Evolutionary conservation across 2,329 filamentous ascomycete species (phyloP).

Genomic region (Claviceps fusiformis): DNA sequence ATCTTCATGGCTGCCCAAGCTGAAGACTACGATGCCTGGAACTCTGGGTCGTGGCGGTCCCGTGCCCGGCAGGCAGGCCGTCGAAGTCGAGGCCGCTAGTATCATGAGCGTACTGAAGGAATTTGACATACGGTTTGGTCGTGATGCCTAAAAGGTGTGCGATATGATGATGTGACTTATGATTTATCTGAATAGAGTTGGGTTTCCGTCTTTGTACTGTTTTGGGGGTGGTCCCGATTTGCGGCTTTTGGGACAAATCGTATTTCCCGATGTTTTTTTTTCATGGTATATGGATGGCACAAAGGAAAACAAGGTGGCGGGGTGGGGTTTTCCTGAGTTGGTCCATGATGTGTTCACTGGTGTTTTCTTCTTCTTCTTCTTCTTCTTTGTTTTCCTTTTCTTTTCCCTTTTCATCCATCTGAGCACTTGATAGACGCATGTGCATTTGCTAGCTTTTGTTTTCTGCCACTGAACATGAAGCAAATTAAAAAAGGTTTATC

Average conservation of each 20-base stretch:
- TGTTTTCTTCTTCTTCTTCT: not conserved
- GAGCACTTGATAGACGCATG: no score
- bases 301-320: not conserved
- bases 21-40: slow-evolving; percentile 42
- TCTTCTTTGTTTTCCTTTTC: not conserved
- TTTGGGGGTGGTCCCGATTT: not conserved
- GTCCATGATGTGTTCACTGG: not conserved
- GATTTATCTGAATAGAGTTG: no score
- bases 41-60: slow-evolving; percentile 12
- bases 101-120: slow-evolving; percentile 77
- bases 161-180: not conserved
- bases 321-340: not conserved
- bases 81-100: slow-evolving; percentile 71
- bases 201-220: not conserved
- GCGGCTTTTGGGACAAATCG: not conserved
- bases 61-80: slow-evolving; percentile 37
- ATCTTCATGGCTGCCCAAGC: slow-evolving; percentile 60
- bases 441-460: no score
- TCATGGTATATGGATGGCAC: not conserved
- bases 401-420: not conserved
- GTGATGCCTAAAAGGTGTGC: slow-evolving; percentile 17
- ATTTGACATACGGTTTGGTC: slow-evolving; percentile 62
- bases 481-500: no score
- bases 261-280: not conserved
- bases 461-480: no score